Evolutionary conservation across 169 alveolate species (phyloP).

Genomic region (Plasmodium billcollinsi): DNA sequence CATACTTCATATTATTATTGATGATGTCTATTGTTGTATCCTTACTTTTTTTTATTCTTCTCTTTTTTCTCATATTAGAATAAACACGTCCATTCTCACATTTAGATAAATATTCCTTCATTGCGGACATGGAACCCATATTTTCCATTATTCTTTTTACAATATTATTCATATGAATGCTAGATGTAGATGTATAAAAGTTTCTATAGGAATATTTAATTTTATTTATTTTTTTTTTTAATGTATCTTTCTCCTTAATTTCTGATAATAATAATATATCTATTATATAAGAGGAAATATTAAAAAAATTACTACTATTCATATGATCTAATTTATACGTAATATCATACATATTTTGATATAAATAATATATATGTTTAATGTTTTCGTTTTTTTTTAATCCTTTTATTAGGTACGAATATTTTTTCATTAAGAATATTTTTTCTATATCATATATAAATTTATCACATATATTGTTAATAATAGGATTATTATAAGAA

Average conservation of each 20-base stretch:
- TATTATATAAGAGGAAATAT: conserved; percentile 52
- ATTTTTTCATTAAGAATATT: conserved; percentile 51
- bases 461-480: conserved; percentile 35
- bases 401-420: conserved; percentile 25
- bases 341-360: conserved; percentile 75
- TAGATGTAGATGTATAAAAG: conserved; percentile 2
- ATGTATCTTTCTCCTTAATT: conserved; percentile 46
- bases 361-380: conserved; percentile 56
- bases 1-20: background rate
- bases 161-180: background rate
- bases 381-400: conserved; percentile 30
- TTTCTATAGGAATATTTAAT: conserved; percentile 29
- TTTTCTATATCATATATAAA: conserved; percentile 31
- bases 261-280: conserved; percentile 53
- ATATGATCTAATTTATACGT: conserved; percentile 42
- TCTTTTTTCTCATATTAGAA: conserved; percentile 1
- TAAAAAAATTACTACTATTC: conserved; percentile 67
- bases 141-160: conserved; percentile 25
- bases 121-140: background rate
- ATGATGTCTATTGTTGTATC: conserved; percentile 1
- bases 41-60: conserved; percentile 7
- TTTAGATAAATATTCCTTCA: background rate
- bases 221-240: conserved; percentile 68
- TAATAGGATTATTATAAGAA: conserved; percentile 33
- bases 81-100: background rate